Evolutionary conservation across 2,329 filamentous ascomycete genomes (phyloP).

Genomic region (Penicillium palitans): DNA sequence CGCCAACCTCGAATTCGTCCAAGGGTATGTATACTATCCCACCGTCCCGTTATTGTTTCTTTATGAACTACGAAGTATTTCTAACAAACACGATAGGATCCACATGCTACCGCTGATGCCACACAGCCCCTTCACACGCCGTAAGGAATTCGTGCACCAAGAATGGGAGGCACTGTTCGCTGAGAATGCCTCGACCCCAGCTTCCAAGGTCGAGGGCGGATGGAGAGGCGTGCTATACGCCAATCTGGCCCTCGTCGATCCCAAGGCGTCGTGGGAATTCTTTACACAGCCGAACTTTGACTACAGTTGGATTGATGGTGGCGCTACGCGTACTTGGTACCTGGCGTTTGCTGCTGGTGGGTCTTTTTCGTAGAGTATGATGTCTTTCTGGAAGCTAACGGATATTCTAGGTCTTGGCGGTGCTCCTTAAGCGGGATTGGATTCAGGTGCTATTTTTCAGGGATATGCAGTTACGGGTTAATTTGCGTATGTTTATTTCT

Average conservation of each 20-base stretch:
- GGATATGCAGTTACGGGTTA: neutral
- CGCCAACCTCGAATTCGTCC: slow-evolving; percentile 67
- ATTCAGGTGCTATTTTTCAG: neutral
- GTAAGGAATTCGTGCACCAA: slow-evolving; percentile 68
- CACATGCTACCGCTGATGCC: slow-evolving; percentile 80
- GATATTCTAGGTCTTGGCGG: slow-evolving; percentile 12
- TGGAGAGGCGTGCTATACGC: slow-evolving; percentile 86
- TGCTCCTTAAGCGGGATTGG: neutral
- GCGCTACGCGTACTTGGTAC: slow-evolving; percentile 83
- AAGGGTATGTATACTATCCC: slow-evolving; percentile 45
- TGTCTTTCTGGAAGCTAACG: neutral
- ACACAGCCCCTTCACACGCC: slow-evolving; percentile 66
- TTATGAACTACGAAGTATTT: neutral
- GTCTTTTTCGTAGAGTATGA: slow-evolving; percentile 9
- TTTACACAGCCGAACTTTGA: slow-evolving; percentile 70
- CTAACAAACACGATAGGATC: slow-evolving; percentile 59
- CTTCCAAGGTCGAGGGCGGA: slow-evolving; percentile 61
- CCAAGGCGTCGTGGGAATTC: slow-evolving; percentile 68
- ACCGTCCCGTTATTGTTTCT: slow-evolving; percentile 7
- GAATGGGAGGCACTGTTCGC: slow-evolving; percentile 83
- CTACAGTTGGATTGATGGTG: slow-evolving; percentile 67
- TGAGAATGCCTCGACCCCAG: slow-evolving; percentile 61
- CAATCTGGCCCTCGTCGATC: slow-evolving; percentile 77
- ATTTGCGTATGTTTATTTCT: neutral
- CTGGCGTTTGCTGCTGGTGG: slow-evolving; percentile 72